These are phyloP conservation scores for Primulina huaijiensis DNA, from an alignment of 257 asterid genomes.

Conservation along the genomic window DNA sequence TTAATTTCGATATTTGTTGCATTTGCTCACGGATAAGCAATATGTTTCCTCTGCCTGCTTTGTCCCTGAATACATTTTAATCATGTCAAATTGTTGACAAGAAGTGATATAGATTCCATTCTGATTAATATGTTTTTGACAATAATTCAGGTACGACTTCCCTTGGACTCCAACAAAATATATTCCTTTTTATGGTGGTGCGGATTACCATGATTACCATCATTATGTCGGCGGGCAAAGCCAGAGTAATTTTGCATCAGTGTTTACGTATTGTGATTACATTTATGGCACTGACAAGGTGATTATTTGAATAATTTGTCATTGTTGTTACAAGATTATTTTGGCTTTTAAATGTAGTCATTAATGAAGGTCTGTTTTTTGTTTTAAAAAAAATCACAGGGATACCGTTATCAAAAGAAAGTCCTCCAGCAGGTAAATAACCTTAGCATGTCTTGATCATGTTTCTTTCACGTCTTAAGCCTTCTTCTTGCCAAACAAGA, in stretches of 20 bases:
- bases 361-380: constrained; percentile 22
- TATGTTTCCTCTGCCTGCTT: constrained; percentile 15
- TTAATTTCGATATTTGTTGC: not conserved
- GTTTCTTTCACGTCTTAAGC: not conserved
- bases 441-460: not conserved
- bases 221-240: constrained; percentile 97
- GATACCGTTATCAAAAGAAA: constrained; percentile 81
- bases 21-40: not conserved
- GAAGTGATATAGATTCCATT: not conserved
- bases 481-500: not conserved
- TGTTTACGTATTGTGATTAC: constrained; percentile 93
- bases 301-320: constrained; percentile 14
- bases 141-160: constrained; percentile 65
- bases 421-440: constrained; percentile 74
- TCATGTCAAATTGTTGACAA: not conserved
- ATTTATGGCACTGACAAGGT: constrained; percentile 99
- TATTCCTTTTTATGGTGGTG: constrained; percentile 93
- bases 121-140: constrained; percentile 10
- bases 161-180: constrained; percentile 94
- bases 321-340: constrained; percentile 6
- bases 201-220: constrained; percentile 98
- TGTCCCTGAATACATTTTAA: constrained; percentile 17
- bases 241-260: constrained; percentile 98
- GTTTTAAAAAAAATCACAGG: constrained; percentile 40
- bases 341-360: constrained; percentile 1